phyloP scores from a whole-genome alignment of 768 basidiomycete genomes.

The Saitozyma podzolica region DNA sequence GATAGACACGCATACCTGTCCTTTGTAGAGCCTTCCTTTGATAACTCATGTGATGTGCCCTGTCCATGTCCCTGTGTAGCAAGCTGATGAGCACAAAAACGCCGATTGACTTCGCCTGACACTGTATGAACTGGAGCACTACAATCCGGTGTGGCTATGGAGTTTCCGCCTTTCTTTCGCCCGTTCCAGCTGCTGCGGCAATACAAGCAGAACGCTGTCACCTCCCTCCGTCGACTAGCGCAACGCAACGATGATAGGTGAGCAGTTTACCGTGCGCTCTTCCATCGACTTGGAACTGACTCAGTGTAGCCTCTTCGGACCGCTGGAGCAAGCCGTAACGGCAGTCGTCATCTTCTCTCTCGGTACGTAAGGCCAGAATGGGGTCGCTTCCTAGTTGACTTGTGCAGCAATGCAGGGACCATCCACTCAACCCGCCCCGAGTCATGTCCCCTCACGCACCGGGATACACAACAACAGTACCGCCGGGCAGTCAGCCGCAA shows the following conservation, averaged over 20 bases:
- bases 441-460: too few relatives aligned
- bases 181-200: slow-evolving; percentile 28
- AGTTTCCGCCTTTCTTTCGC: slow-evolving; percentile 33
- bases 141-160: not conserved
- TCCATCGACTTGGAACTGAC: not conserved
- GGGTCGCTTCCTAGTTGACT: too few relatives aligned
- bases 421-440: too few relatives aligned
- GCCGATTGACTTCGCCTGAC: slow-evolving; percentile 5
- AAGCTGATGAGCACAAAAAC: slow-evolving; percentile 1
- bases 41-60: too few relatives aligned
- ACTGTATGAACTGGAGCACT: not conserved
- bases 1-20: too few relatives aligned
- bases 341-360: slow-evolving; percentile 32
- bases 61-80: too few relatives aligned
- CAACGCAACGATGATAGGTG: slow-evolving; percentile 6
- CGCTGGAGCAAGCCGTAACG: slow-evolving; percentile 35
- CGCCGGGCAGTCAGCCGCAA: not conserved
- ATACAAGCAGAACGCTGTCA: slow-evolving; percentile 10
- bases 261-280: not conserved
- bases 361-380: slow-evolving; percentile 18
- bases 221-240: not conserved
- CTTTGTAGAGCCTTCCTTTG: too few relatives aligned
- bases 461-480: not conserved
- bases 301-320: slow-evolving; percentile 33
- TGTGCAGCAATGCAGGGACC: too few relatives aligned